These are phyloP conservation scores for Penicillium rolfsii DNA, from an alignment of 2,329 filamentous ascomycete genomes.

Conservation along the genomic window DNA sequence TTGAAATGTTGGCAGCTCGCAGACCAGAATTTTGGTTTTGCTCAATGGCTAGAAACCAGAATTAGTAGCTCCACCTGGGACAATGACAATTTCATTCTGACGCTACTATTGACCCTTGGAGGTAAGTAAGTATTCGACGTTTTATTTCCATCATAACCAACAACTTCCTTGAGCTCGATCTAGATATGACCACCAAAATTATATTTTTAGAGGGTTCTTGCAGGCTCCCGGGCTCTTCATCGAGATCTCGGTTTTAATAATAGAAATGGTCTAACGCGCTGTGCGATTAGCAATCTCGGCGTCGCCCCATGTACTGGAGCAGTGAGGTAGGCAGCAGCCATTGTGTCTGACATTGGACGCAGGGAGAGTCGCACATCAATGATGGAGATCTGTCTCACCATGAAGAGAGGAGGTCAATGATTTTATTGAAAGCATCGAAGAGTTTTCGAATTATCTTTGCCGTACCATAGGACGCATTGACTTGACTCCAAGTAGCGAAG, in stretches of 20 bases:
- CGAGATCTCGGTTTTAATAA: conserved; percentile 12
- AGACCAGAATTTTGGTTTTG: not conserved
- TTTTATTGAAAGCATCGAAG: conserved; percentile 6
- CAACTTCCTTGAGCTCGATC: not conserved
- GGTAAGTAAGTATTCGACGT: no score
- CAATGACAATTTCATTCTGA: not conserved
- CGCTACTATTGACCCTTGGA: not conserved
- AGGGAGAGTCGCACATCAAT: conserved; percentile 17
- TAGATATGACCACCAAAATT: not conserved
- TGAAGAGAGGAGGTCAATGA: not conserved
- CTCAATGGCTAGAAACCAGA: not conserved
- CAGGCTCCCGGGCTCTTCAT: conserved; percentile 15
- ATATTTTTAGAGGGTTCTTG: not conserved
- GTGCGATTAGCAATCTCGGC: not conserved
- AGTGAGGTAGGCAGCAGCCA: conserved; percentile 24
- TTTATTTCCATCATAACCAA: no score
- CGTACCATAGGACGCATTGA: not conserved
- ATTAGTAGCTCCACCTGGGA: not conserved
- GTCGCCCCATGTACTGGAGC: conserved; percentile 13
- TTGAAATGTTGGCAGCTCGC: not conserved
- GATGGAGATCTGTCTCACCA: conserved; percentile 20
- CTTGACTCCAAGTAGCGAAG: not conserved
- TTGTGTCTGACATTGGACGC: conserved; percentile 15
- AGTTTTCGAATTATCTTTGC: not conserved
- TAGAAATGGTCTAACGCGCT: conserved; percentile 10